Base-by-base conservation (phyloP, 2,329 filamentous ascomycete species). In the Endothia cerciana region DNA sequence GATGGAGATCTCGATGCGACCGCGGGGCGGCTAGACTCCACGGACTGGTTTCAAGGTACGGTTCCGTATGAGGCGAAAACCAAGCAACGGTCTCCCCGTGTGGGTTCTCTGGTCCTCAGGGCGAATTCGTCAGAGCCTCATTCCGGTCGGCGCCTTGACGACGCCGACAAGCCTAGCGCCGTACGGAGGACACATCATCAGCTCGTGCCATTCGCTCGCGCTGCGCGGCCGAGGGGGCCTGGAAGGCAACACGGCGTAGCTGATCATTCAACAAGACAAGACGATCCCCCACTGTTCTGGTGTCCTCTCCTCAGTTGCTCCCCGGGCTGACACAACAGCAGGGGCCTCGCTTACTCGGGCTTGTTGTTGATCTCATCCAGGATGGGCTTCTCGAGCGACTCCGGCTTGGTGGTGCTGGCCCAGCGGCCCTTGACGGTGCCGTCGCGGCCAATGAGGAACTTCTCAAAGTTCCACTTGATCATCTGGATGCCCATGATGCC, bases 401-500 rank as follows among this genome's bases (percentile, higher is more conserved):
- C 92, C 0, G 95, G 95, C 84, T 94, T 95, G 67, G 91, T 93
- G 22, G 88, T 91, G 78, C 91, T 94, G 41, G 92, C 91, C 93
- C 93, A 99, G 70, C 95, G 84, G 36, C 86, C 86, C 80, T 91
- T 91, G 72, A 98, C 93, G 80, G 90, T 86, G 33, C 95, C 95
- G 78, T 98, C 93, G 69, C 87, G 86, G 68, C 90, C 91, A 70
- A 99, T 83, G 70, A 99, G 82, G 81, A 97, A 99, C 87, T 99
- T 99, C 80, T 99, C 95, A 83, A 98, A 99, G 82, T 99, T 99
- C 95, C 95, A 99, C 90, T 98, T 97, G 74, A 99, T 85, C 69
- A 89, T 81, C 89, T 96, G 94, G 75, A 98, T 77, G 25, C 95
- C 95, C 81, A 98, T 81, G 64, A 97, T 74, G 28, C 95, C 94